Conservation (phyloP, 2,329 filamentous ascomycete species). For the Lasiodiplodia gonubiensis region DNA sequence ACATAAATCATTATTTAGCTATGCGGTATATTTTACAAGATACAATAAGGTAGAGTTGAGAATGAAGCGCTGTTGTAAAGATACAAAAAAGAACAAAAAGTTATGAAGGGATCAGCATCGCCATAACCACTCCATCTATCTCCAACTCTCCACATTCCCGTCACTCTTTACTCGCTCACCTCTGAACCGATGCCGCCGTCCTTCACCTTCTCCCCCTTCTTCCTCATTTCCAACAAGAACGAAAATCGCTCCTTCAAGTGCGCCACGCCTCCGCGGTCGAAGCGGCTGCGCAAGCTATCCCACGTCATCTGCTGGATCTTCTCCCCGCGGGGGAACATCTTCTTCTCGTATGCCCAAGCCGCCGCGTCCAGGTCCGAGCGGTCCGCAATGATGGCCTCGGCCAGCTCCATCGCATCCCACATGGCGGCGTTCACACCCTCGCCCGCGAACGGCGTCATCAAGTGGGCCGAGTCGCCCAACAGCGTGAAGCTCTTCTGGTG, state of each 20-base stretch:
- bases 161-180: constrained; percentile 1
- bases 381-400: constrained; percentile 31
- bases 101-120: neutral
- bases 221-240: constrained; percentile 11
- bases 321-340: constrained; percentile 36
- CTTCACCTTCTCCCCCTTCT: constrained; percentile 7
- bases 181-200: constrained; percentile 6
- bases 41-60: neutral
- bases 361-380: constrained; percentile 35
- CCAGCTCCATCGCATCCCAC: constrained; percentile 60
- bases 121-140: neutral
- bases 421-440: constrained; percentile 66
- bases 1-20: neutral
- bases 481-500: constrained; percentile 58
- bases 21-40: neutral
- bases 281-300: constrained; percentile 20
- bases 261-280: constrained; percentile 31
- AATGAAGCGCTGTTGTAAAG: neutral
- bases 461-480: constrained; percentile 65
- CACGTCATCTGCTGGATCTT: constrained; percentile 44
- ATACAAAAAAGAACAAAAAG: no score
- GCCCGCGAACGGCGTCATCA: constrained; percentile 64
- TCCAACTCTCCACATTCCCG: neutral
- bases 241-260: constrained; percentile 44
- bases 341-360: constrained; percentile 34